Evolutionary conservation across 2,329 filamentous ascomycete genomes (phyloP).

Genomic region (Colletotrichum sidae): DNA sequence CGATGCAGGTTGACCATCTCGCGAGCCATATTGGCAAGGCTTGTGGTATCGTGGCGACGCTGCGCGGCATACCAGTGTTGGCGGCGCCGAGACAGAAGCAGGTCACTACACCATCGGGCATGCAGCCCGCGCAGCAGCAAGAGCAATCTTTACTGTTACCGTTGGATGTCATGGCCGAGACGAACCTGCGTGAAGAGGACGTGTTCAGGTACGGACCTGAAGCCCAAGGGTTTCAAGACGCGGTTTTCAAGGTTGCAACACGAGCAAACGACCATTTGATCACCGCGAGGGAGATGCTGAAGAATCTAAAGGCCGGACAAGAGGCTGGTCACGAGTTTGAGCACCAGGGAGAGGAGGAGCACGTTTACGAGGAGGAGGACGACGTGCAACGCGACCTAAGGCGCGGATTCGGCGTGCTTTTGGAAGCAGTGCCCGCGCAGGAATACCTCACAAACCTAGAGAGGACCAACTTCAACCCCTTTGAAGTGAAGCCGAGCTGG

Average conservation of each 20-base stretch:
- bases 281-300: slow-evolving; percentile 91
- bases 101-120: slow-evolving; percentile 55
- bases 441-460: slow-evolving; percentile 85
- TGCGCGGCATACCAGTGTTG: slow-evolving; percentile 90
- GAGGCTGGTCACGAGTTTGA: slow-evolving; percentile 89
- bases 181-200: slow-evolving; percentile 86
- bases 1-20: slow-evolving; percentile 89
- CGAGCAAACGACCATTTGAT: slow-evolving; percentile 96
- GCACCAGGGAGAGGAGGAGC: slow-evolving; percentile 81
- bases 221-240: slow-evolving; percentile 87
- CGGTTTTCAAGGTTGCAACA: slow-evolving; percentile 91
- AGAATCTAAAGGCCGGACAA: slow-evolving; percentile 78
- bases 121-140: slow-evolving; percentile 43
- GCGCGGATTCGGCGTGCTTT: slow-evolving; percentile 80
- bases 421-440: slow-evolving; percentile 82
- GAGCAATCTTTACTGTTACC: slow-evolving; percentile 78
- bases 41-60: slow-evolving; percentile 84
- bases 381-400: slow-evolving; percentile 57
- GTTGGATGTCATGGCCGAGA: slow-evolving; percentile 88
- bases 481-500: slow-evolving; percentile 77
- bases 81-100: slow-evolving; percentile 77
- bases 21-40: slow-evolving; percentile 97
- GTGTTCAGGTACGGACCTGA: slow-evolving; percentile 83
- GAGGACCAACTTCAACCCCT: slow-evolving; percentile 85
- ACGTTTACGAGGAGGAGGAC: slow-evolving; percentile 58